These are phyloP conservation scores for Dactylellina parvicollis DNA, from an alignment of 2,329 filamentous ascomycete genomes.

Conservation along the genomic window DNA sequence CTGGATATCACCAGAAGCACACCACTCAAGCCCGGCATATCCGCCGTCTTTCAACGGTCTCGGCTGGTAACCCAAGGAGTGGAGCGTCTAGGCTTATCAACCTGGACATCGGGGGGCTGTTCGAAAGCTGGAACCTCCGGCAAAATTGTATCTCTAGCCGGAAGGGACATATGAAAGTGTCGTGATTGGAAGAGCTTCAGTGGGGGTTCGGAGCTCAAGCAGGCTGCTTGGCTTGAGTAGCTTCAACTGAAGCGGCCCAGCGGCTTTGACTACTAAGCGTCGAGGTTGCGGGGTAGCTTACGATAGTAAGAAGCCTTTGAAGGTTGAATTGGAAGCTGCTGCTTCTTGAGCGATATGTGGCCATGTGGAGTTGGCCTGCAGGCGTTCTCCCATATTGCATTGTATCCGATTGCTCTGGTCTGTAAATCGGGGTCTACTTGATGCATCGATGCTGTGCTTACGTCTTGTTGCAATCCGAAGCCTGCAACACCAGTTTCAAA, in stretches of 20 bases:
- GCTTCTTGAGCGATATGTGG: not conserved
- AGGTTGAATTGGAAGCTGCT: not conserved
- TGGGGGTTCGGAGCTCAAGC: too few relatives aligned
- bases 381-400: not conserved
- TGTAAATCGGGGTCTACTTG: too few relatives aligned
- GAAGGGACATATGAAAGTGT: too few relatives aligned
- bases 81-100: not conserved
- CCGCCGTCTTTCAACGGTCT: conserved; percentile 33
- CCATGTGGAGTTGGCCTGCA: not conserved
- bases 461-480: conserved; percentile 7
- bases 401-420: too few relatives aligned
- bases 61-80: not conserved
- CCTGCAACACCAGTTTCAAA: conserved; percentile 25
- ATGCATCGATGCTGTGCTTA: not conserved
- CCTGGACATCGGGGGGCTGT: too few relatives aligned
- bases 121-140: too few relatives aligned
- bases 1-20: not conserved
- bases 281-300: not conserved
- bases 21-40: conserved; percentile 18
- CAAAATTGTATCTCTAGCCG: too few relatives aligned
- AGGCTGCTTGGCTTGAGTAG: too few relatives aligned
- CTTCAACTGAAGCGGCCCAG: too few relatives aligned
- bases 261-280: too few relatives aligned
- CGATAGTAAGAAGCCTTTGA: not conserved
- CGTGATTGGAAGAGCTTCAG: too few relatives aligned